Conservation (phyloP, 139 green algal genomes). For the Chlorella vulgaris region DNA sequence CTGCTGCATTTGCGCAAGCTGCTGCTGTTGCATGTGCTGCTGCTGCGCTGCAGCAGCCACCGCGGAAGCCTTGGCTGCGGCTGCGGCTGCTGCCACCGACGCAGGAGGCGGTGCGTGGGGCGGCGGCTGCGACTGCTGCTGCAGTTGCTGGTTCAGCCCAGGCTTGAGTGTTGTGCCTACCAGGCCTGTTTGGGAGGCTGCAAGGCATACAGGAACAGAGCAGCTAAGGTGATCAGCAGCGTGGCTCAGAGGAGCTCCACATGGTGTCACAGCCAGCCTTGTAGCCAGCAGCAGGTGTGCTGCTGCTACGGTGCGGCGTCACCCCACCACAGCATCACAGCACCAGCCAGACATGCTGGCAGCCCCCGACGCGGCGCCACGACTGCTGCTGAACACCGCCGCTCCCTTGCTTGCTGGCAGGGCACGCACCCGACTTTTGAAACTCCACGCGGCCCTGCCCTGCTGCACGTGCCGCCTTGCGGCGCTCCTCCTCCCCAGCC, state of each 20-base stretch:
- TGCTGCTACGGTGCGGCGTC: background rate
- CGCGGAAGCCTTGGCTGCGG: background rate
- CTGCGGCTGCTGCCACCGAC: background rate
- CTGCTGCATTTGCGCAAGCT: too few relatives aligned
- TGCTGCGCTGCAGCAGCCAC: background rate
- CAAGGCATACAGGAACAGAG: background rate
- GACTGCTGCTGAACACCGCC: too few relatives aligned
- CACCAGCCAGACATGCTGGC: background rate
- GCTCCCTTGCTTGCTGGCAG: too few relatives aligned
- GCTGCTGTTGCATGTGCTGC: background rate
- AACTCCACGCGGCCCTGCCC: conserved; percentile 35
- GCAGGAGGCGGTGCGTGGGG: background rate
- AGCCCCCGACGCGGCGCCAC: too few relatives aligned
- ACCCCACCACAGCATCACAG: background rate
- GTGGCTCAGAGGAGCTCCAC: background rate
- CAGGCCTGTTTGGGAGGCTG: background rate
- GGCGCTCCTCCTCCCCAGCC: conserved; percentile 35
- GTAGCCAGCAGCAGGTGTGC: background rate
- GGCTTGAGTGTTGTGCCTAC: background rate
- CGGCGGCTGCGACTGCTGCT: background rate
- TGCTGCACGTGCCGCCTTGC: conserved; percentile 7
- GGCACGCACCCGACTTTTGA: conserved; percentile 13
- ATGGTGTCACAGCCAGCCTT: background rate
- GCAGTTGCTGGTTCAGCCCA: background rate
- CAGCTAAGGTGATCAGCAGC: background rate